Base-by-base conservation (phyloP, 371 early-diverging fungal species). In the Choanephora cucurbitarum region DNA sequence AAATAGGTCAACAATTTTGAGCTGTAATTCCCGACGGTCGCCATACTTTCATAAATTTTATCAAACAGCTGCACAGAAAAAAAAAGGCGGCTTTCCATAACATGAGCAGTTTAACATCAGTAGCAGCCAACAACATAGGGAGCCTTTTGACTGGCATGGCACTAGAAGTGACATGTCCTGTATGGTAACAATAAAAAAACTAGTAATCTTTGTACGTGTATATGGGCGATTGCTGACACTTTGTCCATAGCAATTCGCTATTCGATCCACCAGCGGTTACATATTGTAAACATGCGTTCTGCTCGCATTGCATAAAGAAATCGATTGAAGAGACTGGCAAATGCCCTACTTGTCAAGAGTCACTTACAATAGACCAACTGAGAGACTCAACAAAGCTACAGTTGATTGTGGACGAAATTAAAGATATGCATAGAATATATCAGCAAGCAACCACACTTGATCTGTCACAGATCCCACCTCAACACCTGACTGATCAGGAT, bases 351-450 rank as follows among this genome's bases (percentile, higher is more conserved):
- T 37, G 37, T 14, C 37, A 37, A 37, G 37, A 11, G 11, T 11
- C 37, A 9, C 37, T 37, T 37, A 11, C 4, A 2, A 13, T 37
- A 7, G 37, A 37, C 37, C 37, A 37, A 11, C 10, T 37, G 14
- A 37, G 37, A 9, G 14, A 37, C 4, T 37, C 37, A 37, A 14
- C 14, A 14, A 3, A 11, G 14, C 10, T 37, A 37, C 37, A 37
- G 37, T 11, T 14, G 13, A 40, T 55, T 22, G 44, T 60, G 4
- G 14, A 42, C 15, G 50, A 60, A 21, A 49, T 60, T 14, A 44
- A 21, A 24, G 37, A 50, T 24, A 28, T 50, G 33, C 54, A 49
- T 11, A 44, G 55, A 8, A 32, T 49, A 11, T 60, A 31, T 50
- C 43, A 55, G 18, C 39, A 14, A 1, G 31, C 19, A 4, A 23